These are phyloP conservation scores for Pseudomicrostroma phylloplanum DNA, from an alignment of 1,284 basidiomycete genomes.

Conservation along the genomic window DNA sequence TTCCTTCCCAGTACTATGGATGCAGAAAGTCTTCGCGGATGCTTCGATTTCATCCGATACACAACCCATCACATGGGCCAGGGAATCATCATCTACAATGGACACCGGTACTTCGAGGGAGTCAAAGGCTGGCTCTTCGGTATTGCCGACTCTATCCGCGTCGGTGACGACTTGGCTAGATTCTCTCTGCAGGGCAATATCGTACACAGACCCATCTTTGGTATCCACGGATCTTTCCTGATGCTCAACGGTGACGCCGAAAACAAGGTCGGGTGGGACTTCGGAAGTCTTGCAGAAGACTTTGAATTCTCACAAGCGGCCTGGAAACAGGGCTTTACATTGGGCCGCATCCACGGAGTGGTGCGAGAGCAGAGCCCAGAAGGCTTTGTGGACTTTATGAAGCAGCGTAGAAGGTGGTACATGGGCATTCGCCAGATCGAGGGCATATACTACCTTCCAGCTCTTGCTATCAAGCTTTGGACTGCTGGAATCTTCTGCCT, in stretches of 20 bases:
- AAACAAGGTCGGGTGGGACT: too few relatives aligned
- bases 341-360: too few relatives aligned
- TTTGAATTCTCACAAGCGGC: too few relatives aligned
- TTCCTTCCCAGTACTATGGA: constrained; percentile 40
- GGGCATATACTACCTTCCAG: too few relatives aligned
- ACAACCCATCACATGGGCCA: constrained; percentile 53
- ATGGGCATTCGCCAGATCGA: too few relatives aligned
- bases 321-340: too few relatives aligned
- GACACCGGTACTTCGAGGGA: constrained; percentile 51
- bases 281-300: too few relatives aligned
- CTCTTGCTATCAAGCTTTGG: too few relatives aligned
- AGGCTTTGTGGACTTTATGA: too few relatives aligned
- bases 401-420: too few relatives aligned
- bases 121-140: constrained; percentile 54
- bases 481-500: too few relatives aligned
- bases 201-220: constrained; percentile 53
- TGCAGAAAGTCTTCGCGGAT: constrained; percentile 51
- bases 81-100: constrained; percentile 54
- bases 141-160: constrained; percentile 53
- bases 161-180: constrained; percentile 53
- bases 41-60: constrained; percentile 52
- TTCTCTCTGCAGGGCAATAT: constrained; percentile 53
- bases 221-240: constrained; percentile 53
- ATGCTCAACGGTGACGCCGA: constrained; percentile 37
- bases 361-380: too few relatives aligned